A percentile compares a stretch with the other conserved stretches of the same genome.
Conservation (phyloP, 495 filamentous ascomycete genomes). For the Talaromyces trachyspermus region DNA sequence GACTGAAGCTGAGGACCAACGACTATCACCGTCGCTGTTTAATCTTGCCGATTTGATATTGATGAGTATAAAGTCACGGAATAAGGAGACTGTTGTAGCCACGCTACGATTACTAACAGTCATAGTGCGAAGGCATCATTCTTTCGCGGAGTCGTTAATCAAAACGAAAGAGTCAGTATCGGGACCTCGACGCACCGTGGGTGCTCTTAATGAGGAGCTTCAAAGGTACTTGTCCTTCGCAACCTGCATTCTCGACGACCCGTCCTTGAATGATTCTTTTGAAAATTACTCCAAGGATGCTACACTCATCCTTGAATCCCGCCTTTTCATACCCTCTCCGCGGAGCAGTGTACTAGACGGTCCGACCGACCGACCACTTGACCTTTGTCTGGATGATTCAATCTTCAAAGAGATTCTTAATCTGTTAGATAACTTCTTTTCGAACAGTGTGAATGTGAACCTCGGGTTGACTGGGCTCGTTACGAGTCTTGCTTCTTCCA, state of each 20-base stretch:
- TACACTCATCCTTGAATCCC: conserved; percentile 68
- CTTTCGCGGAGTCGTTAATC: conserved; percentile 72
- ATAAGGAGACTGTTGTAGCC: conserved; percentile 79
- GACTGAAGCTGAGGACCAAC: conserved; percentile 51
- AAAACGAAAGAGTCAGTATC: conserved; percentile 50
- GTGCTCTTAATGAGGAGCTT: conserved; percentile 73
- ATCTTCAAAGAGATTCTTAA: conserved; percentile 63
- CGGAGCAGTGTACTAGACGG: conserved; percentile 1
- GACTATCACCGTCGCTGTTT: conserved; percentile 79
- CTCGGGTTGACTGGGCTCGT: conserved; percentile 76
- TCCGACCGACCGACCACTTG: conserved; percentile 22
- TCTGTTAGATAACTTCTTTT: conserved; percentile 71
- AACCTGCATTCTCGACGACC: conserved; percentile 60
- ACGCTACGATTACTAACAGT: conserved; percentile 79
- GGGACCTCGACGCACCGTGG: conserved; percentile 54
- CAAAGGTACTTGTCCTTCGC: conserved; percentile 66
- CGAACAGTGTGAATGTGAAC: conserved; percentile 86
- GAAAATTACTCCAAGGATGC: conserved; percentile 77
- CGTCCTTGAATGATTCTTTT: conserved; percentile 71
- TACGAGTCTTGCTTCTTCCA: conserved; percentile 74
- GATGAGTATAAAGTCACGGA: conserved; percentile 73
- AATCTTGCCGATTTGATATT: conserved; percentile 88
- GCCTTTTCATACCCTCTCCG: conserved; percentile 32
- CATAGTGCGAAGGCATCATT: conserved; percentile 79
- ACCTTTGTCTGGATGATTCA: conserved; percentile 62